Evolutionary conservation across 163 green algal genomes (phyloP).

Genomic region (Picocystis sp.): DNA sequence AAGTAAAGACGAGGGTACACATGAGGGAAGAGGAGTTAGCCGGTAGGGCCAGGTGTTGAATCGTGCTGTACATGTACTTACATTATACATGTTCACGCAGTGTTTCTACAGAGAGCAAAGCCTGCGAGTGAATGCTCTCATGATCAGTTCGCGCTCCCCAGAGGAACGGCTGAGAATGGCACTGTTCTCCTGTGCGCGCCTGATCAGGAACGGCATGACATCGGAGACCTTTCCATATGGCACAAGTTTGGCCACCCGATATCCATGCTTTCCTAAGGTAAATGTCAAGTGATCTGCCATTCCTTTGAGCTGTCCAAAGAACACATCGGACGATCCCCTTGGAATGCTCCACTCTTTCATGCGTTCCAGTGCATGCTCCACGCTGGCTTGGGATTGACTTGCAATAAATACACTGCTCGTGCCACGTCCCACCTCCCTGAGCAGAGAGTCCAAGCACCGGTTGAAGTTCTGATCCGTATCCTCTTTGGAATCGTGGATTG

Average conservation of each 20-base stretch:
- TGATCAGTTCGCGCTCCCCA: conserved; percentile 27
- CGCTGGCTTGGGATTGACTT: conserved; percentile 50
- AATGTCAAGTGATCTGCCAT: conserved; percentile 79
- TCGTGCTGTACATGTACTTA: no score
- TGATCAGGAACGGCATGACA: conserved; percentile 66
- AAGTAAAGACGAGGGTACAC: no score
- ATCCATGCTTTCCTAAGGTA: conserved; percentile 45
- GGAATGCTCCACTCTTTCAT: conserved; percentile 29
- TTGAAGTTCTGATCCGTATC: conserved; percentile 60
- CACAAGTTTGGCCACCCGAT: conserved; percentile 48
- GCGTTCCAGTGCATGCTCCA: conserved; percentile 35
- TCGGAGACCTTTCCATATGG: conserved; percentile 53
- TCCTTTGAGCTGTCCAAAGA: conserved; percentile 54
- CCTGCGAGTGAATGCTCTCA: conserved; percentile 17
- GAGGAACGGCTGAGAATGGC: conserved; percentile 35
- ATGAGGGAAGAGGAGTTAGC: no score
- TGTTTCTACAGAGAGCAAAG: no score
- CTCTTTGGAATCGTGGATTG: conserved; percentile 44
- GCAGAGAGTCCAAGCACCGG: conserved; percentile 19
- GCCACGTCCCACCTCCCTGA: conserved; percentile 19
- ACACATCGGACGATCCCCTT: background rate
- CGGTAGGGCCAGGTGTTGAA: no score
- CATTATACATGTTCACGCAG: no score
- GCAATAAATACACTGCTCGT: conserved; percentile 19
- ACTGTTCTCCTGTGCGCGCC: conserved; percentile 61